Percentiles rank a stretch among this genome's conserved stretches.
Evolutionary conservation across 139 green algal species (phyloP).

Genomic region (Dunaliella primolecta): DNA sequence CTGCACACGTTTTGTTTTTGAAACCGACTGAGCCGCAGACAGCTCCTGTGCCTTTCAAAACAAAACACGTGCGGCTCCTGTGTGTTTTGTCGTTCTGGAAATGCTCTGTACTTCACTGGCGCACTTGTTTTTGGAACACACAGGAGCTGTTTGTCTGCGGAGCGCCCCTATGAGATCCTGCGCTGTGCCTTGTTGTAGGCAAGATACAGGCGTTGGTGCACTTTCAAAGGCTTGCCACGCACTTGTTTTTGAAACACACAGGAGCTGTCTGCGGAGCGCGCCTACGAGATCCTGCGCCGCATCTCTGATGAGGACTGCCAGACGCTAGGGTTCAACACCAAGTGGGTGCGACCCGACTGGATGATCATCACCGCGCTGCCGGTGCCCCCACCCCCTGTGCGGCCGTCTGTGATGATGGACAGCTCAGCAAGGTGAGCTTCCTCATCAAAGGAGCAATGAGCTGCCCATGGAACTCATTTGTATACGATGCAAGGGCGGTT

Average conservation of each 20-base stretch:
- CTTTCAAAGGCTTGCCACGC: neutral
- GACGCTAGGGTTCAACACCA: constrained; percentile 84
- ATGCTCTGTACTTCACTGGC: too few relatives aligned
- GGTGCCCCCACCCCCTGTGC: constrained; percentile 84
- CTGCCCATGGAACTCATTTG: too few relatives aligned
- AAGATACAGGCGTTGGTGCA: neutral
- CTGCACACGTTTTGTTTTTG: too few relatives aligned
- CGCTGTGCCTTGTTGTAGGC: constrained; percentile 76
- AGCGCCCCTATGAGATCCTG: constrained; percentile 84
- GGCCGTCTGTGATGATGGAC: constrained; percentile 93
- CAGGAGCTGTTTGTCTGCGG: constrained; percentile 86
- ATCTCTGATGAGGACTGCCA: constrained; percentile 91
- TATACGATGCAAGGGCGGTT: too few relatives aligned
- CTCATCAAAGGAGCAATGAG: neutral
- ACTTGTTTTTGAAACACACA: too few relatives aligned
- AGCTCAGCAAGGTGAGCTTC: constrained; percentile 53
- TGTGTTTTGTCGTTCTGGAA: too few relatives aligned
- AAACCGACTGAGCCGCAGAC: too few relatives aligned
- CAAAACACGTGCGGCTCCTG: too few relatives aligned
- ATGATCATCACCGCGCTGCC: constrained; percentile 92
- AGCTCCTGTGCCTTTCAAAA: too few relatives aligned
- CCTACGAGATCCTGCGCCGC: constrained; percentile 84
- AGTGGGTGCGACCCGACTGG: constrained; percentile 87
- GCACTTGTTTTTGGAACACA: too few relatives aligned
- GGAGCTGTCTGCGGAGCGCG: constrained; percentile 79